Base-by-base conservation (phyloP, 768 basidiomycete genomes). In the Podaxis sp. region DNA sequence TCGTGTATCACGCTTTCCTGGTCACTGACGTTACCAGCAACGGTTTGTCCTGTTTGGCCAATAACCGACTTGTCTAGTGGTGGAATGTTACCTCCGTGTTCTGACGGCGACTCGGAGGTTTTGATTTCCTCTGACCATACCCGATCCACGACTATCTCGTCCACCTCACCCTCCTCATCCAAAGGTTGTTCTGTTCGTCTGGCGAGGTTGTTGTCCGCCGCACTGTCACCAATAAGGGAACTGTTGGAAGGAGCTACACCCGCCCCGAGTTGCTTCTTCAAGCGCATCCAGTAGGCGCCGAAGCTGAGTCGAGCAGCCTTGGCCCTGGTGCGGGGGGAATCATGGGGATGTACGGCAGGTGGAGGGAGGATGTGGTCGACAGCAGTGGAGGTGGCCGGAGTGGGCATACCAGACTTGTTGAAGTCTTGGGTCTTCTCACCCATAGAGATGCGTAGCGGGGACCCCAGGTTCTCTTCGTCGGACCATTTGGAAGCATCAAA, bases 81-180 rank as follows among this genome's bases (percentile, higher is more conserved):
- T 5, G 26, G 33, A 33, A 9, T 80, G 17, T 74, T 58, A 33
- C 40, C 67, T 57, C 76, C 81, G 30, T 82, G 80, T 30, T 87
- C 86, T 15, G 85, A 84, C 59, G 82, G 82, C 24, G 82, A 74
- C 46, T 79, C 71, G 22, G 82, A 82, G 57, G 78, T 85, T 71
- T 81, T 84, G 65, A 82, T 77, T 64, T 85, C 84, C 60, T 86
- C 85, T 2, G 81, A 76, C 89, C 88, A 90, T 36, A 80, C 75
- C 52, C 89, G 82, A 72, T 93, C 90, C 15, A 93, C 90, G 24
- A 93, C 85, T 22, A 92, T 84, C 75, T 90, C 84, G 72, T 93
- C 84, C 7, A 92, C 85, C 57, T 79, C 75, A 39, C 72, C 77
- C 13, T 69, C 71, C 30, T 78, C 78, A 17, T 72, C 69, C 38